phyloP scores from a whole-genome alignment of 2,329 filamentous ascomycete species.

The Talaromyces verruculosus region DNA sequence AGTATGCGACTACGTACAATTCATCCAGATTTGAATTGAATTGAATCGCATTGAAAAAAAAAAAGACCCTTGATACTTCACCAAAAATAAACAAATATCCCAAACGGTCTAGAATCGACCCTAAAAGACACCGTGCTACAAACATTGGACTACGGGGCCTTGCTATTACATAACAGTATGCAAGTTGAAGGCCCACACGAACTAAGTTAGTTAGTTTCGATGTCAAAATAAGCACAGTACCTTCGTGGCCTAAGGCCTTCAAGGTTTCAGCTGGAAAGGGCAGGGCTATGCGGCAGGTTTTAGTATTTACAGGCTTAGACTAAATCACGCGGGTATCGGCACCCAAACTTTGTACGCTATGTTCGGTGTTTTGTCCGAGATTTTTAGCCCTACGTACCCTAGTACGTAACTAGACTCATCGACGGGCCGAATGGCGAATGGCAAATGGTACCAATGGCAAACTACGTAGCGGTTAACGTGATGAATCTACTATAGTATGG shows the following conservation, averaged over 20 bases:
- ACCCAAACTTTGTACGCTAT: background rate
- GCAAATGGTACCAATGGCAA: background rate
- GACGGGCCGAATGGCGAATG: background rate
- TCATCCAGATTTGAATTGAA: background rate
- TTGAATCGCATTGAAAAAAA: background rate
- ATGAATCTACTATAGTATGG: background rate
- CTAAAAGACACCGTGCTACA: slow-evolving; percentile 2
- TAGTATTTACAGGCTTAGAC: background rate
- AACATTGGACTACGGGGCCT: slow-evolving; percentile 5
- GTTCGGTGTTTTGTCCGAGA: background rate
- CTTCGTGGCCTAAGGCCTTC: no score
- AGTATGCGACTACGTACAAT: no score
- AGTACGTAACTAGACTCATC: background rate
- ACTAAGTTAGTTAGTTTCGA: background rate
- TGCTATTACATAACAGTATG: slow-evolving; percentile 17
- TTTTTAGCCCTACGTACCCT: background rate
- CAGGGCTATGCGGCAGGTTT: slow-evolving; percentile 4
- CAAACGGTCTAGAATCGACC: slow-evolving; percentile 11
- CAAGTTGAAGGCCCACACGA: background rate
- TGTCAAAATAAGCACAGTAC: slow-evolving; percentile 9
- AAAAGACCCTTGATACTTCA: background rate
- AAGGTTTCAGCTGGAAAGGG: slow-evolving; percentile 8
- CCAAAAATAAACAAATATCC: slow-evolving; percentile 7
- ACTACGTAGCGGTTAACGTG: background rate
- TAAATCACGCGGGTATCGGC: slow-evolving; percentile 11